A percentile compares a stretch with the other conserved stretches of the same genome.
These are phyloP conservation scores for Pseudoturritis turrita DNA, from an alignment of 345 rosid species.

Conservation along the genomic window DNA sequence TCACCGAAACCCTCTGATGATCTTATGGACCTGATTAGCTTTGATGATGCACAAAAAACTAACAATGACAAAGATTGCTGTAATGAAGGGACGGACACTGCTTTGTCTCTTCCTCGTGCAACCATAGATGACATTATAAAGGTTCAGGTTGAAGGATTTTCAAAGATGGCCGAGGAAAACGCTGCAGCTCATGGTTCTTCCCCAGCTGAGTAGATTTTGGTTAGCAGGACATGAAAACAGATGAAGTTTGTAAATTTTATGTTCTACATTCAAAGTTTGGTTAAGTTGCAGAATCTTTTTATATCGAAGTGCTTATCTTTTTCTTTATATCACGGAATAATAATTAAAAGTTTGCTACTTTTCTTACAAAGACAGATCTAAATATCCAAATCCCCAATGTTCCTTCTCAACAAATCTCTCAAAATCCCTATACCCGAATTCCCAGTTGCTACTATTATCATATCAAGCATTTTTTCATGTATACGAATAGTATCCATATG, in stretches of 20 bases:
- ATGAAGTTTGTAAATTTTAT: conserved; percentile 18
- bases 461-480: conserved; percentile 18
- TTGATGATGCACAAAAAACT: conserved; percentile 22
- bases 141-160: conserved; percentile 27
- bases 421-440: conserved; percentile 2
- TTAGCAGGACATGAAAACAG: background rate
- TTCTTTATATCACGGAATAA: conserved; percentile 41
- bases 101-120: conserved; percentile 12
- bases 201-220: conserved; percentile 5
- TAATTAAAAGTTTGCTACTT: background rate
- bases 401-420: background rate
- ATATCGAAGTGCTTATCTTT: background rate
- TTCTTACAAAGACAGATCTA: conserved; percentile 27
- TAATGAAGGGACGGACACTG: background rate
- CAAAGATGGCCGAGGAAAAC: conserved; percentile 21
- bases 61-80: background rate
- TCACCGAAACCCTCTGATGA: conserved; percentile 18
- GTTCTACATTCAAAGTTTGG: background rate
- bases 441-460: background rate
- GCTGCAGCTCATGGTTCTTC: conserved; percentile 20
- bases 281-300: background rate
- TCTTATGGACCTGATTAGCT: conserved; percentile 25
- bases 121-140: conserved; percentile 25
- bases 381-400: conserved; percentile 37
- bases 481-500: conserved; percentile 42